Conservation (phyloP, 2,329 filamentous ascomycete genomes). For the Colletotrichum tropicale region DNA sequence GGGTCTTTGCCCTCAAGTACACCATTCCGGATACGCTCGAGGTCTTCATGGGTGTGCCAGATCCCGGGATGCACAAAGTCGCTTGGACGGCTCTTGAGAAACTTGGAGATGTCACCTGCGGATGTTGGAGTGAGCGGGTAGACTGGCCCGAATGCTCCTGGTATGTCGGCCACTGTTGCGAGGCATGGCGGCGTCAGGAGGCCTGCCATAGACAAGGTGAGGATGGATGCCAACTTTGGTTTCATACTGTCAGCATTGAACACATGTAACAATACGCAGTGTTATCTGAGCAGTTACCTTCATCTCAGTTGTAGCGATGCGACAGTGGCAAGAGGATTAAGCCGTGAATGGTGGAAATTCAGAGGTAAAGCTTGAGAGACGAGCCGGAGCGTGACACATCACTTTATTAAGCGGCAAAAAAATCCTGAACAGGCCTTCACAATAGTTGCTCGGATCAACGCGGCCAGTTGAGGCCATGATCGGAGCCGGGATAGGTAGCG, state of each 20-base stretch:
- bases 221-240: neutral
- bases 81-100: neutral
- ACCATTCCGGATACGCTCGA: slow-evolving; percentile 6
- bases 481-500: neutral
- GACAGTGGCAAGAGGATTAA: neutral
- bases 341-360: neutral
- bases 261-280: fast-evolving
- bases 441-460: too few species aligned
- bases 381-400: neutral
- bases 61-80: slow-evolving; percentile 10
- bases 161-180: slow-evolving; percentile 4
- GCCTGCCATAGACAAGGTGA: neutral
- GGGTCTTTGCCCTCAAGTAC: slow-evolving; percentile 1
- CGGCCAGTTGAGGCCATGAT: neutral
- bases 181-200: neutral
- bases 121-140: neutral
- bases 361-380: neutral
- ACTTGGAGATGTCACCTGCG: neutral
- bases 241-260: neutral
- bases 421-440: neutral
- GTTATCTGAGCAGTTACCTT: neutral
- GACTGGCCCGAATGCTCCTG: neutral
- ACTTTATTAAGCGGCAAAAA: neutral
- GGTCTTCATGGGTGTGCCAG: slow-evolving; percentile 16
- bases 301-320: neutral